Evolutionary conservation across 768 basidiomycete species (phyloP).

Genomic region (Agrocybe pediades): DNA sequence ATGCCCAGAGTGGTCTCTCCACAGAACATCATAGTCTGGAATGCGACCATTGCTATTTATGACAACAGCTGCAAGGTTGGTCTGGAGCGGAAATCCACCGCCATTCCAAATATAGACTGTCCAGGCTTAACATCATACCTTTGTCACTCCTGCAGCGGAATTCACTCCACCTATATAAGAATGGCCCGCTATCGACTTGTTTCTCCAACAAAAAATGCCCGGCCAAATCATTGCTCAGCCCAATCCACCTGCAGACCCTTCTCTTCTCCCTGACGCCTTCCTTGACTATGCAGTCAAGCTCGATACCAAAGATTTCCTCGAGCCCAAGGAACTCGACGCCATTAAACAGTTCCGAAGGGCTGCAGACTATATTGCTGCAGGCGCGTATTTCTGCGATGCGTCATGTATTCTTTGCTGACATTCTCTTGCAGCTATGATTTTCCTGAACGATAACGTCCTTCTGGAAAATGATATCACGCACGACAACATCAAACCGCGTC

Average conservation of each 20-base stretch:
- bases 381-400: slow-evolving; percentile 33
- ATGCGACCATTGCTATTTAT: neutral
- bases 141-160: slow-evolving; percentile 1
- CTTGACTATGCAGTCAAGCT: slow-evolving; percentile 51
- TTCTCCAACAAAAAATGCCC: slow-evolving; percentile 42
- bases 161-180: slow-evolving; percentile 13
- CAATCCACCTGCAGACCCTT: slow-evolving; percentile 72
- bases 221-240: slow-evolving; percentile 56
- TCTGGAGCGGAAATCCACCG: neutral
- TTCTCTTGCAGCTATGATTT: slow-evolving; percentile 70
- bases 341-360: slow-evolving; percentile 58
- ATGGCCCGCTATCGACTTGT: neutral
- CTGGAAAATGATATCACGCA: slow-evolving; percentile 58
- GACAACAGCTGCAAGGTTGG: neutral
- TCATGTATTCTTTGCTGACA: neutral
- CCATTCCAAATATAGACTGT: slow-evolving; percentile 7
- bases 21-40: slow-evolving; percentile 2
- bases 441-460: slow-evolving; percentile 72
- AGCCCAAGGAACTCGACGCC: slow-evolving; percentile 49
- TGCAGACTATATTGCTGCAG: slow-evolving; percentile 71
- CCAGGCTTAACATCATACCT: neutral
- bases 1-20: slow-evolving; percentile 3
- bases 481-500: slow-evolving; percentile 78
- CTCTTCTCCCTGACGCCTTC: slow-evolving; percentile 61
- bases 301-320: slow-evolving; percentile 46